Base-by-base conservation (phyloP, 2,329 filamentous ascomycete genomes). In the Neonectria coccinea region DNA sequence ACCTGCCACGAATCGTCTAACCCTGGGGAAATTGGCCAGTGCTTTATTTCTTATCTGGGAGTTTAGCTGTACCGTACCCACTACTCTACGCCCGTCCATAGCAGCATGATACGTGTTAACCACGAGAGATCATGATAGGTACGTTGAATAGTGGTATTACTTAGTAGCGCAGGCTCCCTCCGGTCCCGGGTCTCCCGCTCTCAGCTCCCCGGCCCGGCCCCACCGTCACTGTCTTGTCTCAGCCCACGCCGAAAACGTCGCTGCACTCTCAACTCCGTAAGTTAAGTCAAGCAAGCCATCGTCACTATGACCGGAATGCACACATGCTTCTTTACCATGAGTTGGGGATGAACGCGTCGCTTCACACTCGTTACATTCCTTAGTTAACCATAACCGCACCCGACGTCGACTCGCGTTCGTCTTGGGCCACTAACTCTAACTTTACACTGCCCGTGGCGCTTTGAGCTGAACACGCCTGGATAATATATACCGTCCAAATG, bases 1-100 rank as follows among this genome's bases (percentile, higher is more conserved):
- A 60, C 57, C 29, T 60, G 41, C 57, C 50, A 55, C 41, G 51
- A 60, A 48, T 31, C 41, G 57, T 41, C 48, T 60, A 60, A 52
- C 51, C 31, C 12, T 41, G 22, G 27, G 20, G 20, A 5, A 55
- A 41, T 36, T 60, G 57, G 57, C 45, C 57, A 60, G 57, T 60
- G 57, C 57, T 48, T 53, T 27, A 14, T 47, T 27, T 55, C 57
- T 60, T 60, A 60, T 60, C 57, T 60, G 27, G 27, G 27, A 55
- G 51, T 51, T 33, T 14, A 33, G 11, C 29, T 33, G 29, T 16
- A 4, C 18, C 10, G 18, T 54, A 59, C 33, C 50, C 57, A 54
- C 57, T 29, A 42, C 57, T 41, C 57, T 16, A 54, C 18, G 48
- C 6, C 29, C 48, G 27, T 10, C 48, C 27, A 29, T 51, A 12